phyloP scores from a whole-genome alignment of 495 filamentous ascomycete species.

The Penicillium lividum region DNA sequence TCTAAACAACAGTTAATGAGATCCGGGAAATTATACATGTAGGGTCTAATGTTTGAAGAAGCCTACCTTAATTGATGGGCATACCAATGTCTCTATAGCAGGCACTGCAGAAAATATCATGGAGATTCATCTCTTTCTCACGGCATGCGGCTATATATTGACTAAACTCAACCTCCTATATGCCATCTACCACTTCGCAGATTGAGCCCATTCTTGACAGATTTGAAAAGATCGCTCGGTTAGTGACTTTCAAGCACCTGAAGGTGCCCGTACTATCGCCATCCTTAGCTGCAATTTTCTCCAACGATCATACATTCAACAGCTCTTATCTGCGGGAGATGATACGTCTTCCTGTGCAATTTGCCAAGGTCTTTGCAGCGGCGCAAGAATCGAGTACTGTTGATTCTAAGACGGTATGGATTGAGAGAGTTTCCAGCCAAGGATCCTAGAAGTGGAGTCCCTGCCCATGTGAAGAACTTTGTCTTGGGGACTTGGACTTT shows the following conservation, averaged over 20 bases:
- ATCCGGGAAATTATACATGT: conserved; percentile 26
- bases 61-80: conserved; percentile 50
- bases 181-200: conserved; percentile 75
- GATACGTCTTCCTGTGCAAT: background rate
- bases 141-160: conserved; percentile 56
- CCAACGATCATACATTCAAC: background rate
- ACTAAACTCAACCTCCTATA: conserved; percentile 69
- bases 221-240: background rate
- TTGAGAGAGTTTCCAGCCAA: background rate
- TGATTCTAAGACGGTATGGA: background rate
- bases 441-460: background rate
- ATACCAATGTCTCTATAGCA: background rate
- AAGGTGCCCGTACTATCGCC: background rate
- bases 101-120: conserved; percentile 30
- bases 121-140: conserved; percentile 51
- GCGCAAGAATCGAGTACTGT: background rate
- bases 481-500: background rate
- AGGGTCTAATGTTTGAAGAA: conserved; percentile 30
- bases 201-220: conserved; percentile 64
- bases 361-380: background rate
- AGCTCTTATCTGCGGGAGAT: background rate
- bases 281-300: background rate
- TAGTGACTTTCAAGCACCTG: background rate
- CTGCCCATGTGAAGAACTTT: background rate
- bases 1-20: conserved; percentile 18